Conservation (phyloP, 495 filamentous ascomycete species). For the Hyaloscypha hepaticicola region DNA sequence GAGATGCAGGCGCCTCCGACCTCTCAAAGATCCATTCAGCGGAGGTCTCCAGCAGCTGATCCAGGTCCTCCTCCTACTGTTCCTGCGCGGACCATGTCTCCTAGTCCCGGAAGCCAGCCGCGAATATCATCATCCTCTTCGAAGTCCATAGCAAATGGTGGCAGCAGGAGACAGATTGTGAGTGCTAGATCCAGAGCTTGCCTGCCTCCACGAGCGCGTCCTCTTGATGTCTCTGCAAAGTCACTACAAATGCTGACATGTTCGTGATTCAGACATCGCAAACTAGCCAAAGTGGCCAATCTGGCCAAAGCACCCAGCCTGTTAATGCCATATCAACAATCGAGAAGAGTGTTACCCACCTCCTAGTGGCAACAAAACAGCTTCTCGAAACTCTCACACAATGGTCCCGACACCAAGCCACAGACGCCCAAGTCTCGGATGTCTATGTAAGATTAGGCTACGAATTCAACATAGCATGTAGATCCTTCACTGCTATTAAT, state of each 20-base stretch:
- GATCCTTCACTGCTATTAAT: slow-evolving; percentile 92
- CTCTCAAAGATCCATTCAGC: slow-evolving; percentile 27
- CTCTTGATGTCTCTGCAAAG: background rate
- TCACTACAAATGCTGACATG: slow-evolving; percentile 20
- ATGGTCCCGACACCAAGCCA: slow-evolving; percentile 90
- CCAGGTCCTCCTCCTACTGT: slow-evolving; percentile 43
- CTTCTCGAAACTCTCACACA: slow-evolving; percentile 94
- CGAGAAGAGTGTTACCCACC: slow-evolving; percentile 97
- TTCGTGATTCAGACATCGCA: slow-evolving; percentile 3
- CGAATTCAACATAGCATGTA: slow-evolving; percentile 97
- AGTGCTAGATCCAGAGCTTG: slow-evolving; percentile 33
- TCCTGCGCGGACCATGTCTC: slow-evolving; percentile 50
- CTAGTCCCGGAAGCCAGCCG: slow-evolving; percentile 39
- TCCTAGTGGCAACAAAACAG: slow-evolving; percentile 96
- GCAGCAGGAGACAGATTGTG: slow-evolving; percentile 51
- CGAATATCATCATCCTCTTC: slow-evolving; percentile 46
- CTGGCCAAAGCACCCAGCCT: slow-evolving; percentile 42
- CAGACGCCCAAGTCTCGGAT: slow-evolving; percentile 92
- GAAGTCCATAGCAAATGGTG: slow-evolving; percentile 40
- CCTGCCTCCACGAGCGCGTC: slow-evolving; percentile 7
- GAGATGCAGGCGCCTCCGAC: slow-evolving; percentile 28
- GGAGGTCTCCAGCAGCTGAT: slow-evolving; percentile 50
- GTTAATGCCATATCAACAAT: slow-evolving; percentile 74
- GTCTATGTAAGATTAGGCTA: slow-evolving; percentile 97
- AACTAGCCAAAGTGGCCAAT: slow-evolving; percentile 31